phyloP scores from a whole-genome alignment of 208 protist species.

The Porcisia hertigi region DNA sequence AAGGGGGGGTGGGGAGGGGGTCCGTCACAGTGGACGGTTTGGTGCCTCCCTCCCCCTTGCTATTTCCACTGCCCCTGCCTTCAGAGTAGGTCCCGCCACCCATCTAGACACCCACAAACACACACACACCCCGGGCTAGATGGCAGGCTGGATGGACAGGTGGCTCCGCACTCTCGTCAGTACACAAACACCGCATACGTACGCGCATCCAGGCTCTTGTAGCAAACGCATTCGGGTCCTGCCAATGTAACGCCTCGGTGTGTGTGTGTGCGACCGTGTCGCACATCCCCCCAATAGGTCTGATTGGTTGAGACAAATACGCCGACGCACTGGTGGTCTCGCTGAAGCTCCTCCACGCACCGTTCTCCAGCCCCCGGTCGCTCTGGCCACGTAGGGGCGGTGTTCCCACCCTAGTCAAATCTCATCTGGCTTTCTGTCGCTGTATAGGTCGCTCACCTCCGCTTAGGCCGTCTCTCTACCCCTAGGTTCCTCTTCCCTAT shows the following conservation, averaged over 20 bases:
- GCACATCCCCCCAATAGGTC: background rate
- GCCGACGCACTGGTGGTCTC: background rate
- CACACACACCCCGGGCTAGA: too few species aligned
- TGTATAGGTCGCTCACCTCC: too few species aligned
- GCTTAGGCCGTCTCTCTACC: too few species aligned
- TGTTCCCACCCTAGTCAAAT: too few species aligned
- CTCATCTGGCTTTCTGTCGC: too few species aligned
- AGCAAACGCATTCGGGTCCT: background rate
- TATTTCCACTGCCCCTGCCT: background rate
- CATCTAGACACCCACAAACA: background rate
- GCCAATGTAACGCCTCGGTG: background rate
- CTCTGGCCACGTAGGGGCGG: too few species aligned
- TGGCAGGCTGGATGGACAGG: background rate
- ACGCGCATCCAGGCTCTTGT: background rate
- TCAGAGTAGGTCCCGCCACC: background rate
- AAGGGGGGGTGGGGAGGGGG: too few species aligned
- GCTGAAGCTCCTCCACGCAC: too few species aligned
- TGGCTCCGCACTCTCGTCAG: background rate
- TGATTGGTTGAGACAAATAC: too few species aligned
- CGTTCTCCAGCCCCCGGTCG: too few species aligned
- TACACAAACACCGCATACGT: constrained; percentile 2
- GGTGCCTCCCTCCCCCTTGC: background rate
- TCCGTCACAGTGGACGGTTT: background rate
- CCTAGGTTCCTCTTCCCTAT: too few species aligned
- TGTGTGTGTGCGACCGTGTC: background rate